Percentiles rank a stretch among this genome's conserved stretches.
These are phyloP conservation scores for Collybia sordida DNA, from an alignment of 768 basidiomycete species.

Conservation along the genomic window DNA sequence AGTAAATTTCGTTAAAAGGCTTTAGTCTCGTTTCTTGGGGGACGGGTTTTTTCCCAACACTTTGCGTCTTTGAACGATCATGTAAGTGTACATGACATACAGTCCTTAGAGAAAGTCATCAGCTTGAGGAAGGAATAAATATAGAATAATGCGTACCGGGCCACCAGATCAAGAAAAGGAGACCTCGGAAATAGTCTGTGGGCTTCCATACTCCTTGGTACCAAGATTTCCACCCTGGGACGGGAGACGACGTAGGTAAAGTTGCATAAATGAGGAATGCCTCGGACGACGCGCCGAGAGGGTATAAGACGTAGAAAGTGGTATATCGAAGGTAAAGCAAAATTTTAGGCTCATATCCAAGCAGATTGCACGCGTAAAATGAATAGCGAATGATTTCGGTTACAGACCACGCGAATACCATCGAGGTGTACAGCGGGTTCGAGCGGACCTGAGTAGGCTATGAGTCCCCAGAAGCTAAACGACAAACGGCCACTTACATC, in stretches of 20 bases:
- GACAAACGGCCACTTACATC: slow-evolving; percentile 40
- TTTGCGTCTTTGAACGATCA: slow-evolving; percentile 52
- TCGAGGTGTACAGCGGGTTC: slow-evolving; percentile 82
- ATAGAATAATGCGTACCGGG: slow-evolving; percentile 56
- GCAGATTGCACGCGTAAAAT: slow-evolving; percentile 75
- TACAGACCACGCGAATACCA: slow-evolving; percentile 91
- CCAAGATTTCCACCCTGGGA: slow-evolving; percentile 42
- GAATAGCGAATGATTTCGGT: slow-evolving; percentile 92
- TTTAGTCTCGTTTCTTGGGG: neutral
- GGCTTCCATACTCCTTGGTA: slow-evolving; percentile 48
- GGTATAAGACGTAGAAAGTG: slow-evolving; percentile 92
- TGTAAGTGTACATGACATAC: slow-evolving; percentile 53
- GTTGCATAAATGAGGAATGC: slow-evolving; percentile 81
- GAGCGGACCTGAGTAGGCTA: slow-evolving; percentile 50
- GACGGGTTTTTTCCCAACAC: slow-evolving; percentile 27
- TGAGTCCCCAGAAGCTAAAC: neutral
- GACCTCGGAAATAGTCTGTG: slow-evolving; percentile 56
- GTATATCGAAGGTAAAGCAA: slow-evolving; percentile 85
- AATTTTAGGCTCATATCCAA: slow-evolving; percentile 48
- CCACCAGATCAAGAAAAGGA: slow-evolving; percentile 82
- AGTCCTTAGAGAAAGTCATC: slow-evolving; percentile 32
- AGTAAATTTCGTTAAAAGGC: neutral
- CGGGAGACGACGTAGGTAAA: slow-evolving; percentile 51
- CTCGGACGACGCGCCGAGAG: slow-evolving; percentile 88
- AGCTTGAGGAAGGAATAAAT: neutral